Evolutionary conservation across 768 basidiomycete genomes (phyloP), one percentile per base, ranked within the genome.

Genomic region (Amanita rubescens): DNA sequence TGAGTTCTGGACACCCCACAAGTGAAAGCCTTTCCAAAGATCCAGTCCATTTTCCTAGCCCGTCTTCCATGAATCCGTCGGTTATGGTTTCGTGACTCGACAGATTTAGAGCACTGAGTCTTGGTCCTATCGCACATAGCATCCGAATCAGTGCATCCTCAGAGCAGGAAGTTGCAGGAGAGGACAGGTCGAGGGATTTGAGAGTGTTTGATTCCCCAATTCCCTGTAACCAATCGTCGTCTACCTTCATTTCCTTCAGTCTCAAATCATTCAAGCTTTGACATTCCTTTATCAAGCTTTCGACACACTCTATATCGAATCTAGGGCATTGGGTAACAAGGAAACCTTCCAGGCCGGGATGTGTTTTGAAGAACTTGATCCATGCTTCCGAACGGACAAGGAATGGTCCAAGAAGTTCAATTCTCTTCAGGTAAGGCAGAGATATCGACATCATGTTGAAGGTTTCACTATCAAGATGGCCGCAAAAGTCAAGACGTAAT

Each of bases 331-430:
- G 91, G 8, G 77, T 85, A 61, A 99, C 82, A 37, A 86, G 73
- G 68, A 97, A 89, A 6, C 77, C 78, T 59, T 81, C 73, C 10
- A 99, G 75, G 10, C 72, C 65, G 4, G 82, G 76, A 50, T 85
- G 80, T 1, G 77, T 63, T 49, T 76, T 65, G 68, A 97, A 81
- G 70, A 96, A 93, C 0, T 69, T 62, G 43, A 77, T 70, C 95
- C 95, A 98, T 0, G 78, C 80, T 0, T 76, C 70, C 7, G 77
- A 69, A 19, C 84, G 82, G 33, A 96, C 86, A 20, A 93, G 82
- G 69, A 91, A 94, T 2, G 93, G 93, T 0, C 89, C 95, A 11
- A 90, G 80, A 14, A 99, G 85, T 65, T 87, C 84, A 12, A 99
- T 61, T 32, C 80, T 79, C 4, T 70, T 77, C 37, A 99, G 79